Evolutionary conservation across 176 grass and related monocot genomes (phyloP).

Genomic region (Oryza coarctata): DNA sequence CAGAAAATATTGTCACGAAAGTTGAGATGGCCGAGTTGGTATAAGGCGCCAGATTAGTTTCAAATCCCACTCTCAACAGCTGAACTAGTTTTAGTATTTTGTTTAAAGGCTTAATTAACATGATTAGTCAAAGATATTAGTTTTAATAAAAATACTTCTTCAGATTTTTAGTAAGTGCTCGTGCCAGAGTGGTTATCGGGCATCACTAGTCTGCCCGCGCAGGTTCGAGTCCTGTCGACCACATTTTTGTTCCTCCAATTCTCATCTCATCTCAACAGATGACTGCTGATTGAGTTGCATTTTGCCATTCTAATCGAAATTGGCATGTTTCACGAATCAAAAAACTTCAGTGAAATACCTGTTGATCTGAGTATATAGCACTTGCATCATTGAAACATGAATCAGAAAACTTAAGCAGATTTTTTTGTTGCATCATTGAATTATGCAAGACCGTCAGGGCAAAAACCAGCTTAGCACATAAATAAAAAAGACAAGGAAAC

Average conservation of each 20-base stretch:
- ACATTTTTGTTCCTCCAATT: background rate
- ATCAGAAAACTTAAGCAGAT: background rate
- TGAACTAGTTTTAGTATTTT: no score
- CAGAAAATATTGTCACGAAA: background rate
- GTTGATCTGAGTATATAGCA: background rate
- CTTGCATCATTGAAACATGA: background rate
- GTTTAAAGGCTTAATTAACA: no score
- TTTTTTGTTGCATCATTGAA: background rate
- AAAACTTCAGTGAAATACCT: background rate
- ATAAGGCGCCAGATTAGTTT: conserved; percentile 82
- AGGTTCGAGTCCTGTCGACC: conserved; percentile 83
- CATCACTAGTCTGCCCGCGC: conserved; percentile 87
- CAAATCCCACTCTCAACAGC: conserved; percentile 58
- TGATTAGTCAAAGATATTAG: no score
- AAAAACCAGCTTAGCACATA: background rate
- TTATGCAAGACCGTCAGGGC: background rate
- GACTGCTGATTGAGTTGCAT: no score
- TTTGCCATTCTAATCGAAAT: no score
- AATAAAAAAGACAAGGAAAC: background rate
- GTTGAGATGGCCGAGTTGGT: conserved; percentile 89
- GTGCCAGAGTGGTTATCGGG: conserved; percentile 62
- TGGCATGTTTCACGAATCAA: no score
- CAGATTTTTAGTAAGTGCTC: background rate
- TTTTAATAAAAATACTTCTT: no score
- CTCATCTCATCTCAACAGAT: no score